phyloP scores from a whole-genome alignment of 176 grass and related monocot species.

The Zoysia japonica region DNA sequence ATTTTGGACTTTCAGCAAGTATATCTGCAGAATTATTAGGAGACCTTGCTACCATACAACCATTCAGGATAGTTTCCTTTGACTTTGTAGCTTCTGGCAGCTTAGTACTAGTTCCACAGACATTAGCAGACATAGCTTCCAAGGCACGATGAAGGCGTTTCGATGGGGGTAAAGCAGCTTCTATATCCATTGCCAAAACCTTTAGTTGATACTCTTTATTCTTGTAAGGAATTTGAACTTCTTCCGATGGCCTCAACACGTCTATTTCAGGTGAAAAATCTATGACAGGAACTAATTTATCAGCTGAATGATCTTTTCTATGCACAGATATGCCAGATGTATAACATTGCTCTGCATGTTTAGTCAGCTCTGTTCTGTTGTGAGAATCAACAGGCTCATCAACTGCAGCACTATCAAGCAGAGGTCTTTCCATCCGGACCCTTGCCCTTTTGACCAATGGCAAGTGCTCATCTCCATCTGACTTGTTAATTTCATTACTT shows the following conservation, averaged over 20 bases:
- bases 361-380: slow-evolving; percentile 33
- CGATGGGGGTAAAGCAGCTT: slow-evolving; percentile 96
- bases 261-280: slow-evolving; percentile 43
- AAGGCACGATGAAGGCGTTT: slow-evolving; percentile 97
- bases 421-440: slow-evolving; percentile 73
- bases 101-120: slow-evolving; percentile 53
- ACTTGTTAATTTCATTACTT: slow-evolving; percentile 65
- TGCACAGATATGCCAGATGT: slow-evolving; percentile 1
- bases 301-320: slow-evolving; percentile 39
- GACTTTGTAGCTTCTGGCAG: slow-evolving; percentile 40
- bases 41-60: slow-evolving; percentile 7
- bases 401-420: slow-evolving; percentile 36
- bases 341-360: slow-evolving; percentile 42
- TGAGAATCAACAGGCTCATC: slow-evolving; percentile 38
- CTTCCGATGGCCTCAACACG: slow-evolving; percentile 24
- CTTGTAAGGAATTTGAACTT: slow-evolving; percentile 42
- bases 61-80: slow-evolving; percentile 40
- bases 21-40: slow-evolving; percentile 35
- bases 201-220: slow-evolving; percentile 46
- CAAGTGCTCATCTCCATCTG: slow-evolving; percentile 89
- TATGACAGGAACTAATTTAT: not conserved
- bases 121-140: slow-evolving; percentile 97
- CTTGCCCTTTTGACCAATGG: slow-evolving; percentile 98
- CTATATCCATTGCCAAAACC: slow-evolving; percentile 55
- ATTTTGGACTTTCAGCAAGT: slow-evolving; percentile 33